Base-by-base conservation (phyloP, 208 protist genomes). In the Endotrypanum monterogeii region DNA sequence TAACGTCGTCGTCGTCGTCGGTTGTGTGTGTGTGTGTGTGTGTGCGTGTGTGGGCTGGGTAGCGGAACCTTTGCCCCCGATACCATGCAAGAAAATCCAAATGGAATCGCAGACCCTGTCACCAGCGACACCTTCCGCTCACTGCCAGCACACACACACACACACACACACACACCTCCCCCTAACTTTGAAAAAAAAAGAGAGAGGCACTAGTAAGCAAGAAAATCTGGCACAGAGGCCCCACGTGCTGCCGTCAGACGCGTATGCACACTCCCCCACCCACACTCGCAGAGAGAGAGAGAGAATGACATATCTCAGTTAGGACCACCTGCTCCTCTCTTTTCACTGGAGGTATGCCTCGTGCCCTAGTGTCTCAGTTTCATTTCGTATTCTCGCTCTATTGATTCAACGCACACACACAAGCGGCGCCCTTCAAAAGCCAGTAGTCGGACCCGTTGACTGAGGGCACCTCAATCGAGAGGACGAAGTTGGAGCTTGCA, bases 401-500 rank as follows among this genome's bases (percentile, higher is more conserved):
- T 44, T 86, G 76, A 50, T 86, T 74, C 67, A 98, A 81, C 2
- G 92, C 91, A 60, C 92, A 97, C 28, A 97, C 93, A 69, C 92
- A 95, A 11, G 95, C 95, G 23, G 92, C 91, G 60, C 95, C 95
- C 78, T 94, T 97, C 30, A 97, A 87, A 48, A 95, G 77, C 95
- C 95, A 98, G 80, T 96, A 98, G 85, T 97, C 92, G 12, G 89
- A 84, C 46, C 80, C 80, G 67, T 97, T 74, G 28, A 89, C 90
- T 28, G 95, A 92, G 7, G 92, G 93, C 46, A 90, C 81, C 80
- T 98, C 96, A 48, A 98, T 83, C 2, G 90, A 92, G 11, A 98
- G 80, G 2, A 99, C 92, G 83, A 97, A 99, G 89, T 99, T 99
- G 67, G 96, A 98, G 74, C 95, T 98, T 14, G 98, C 97, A 44